Conservation (phyloP, 192 early-diverging fungal genomes). For the Anaeromyces robustus region DNA sequence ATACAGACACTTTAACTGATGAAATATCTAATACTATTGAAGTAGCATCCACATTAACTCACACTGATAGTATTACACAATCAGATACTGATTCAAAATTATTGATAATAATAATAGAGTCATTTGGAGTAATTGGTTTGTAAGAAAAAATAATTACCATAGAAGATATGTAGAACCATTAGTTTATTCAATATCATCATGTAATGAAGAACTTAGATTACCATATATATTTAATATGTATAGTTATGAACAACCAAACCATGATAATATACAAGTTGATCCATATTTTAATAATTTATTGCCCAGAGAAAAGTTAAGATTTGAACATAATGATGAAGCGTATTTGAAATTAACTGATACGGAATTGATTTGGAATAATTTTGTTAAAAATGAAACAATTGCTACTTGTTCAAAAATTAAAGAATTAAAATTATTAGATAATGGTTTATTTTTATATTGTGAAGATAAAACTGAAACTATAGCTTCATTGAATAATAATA, state of each 20-base stretch:
- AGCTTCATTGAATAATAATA: too few species aligned
- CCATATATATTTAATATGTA: too few species aligned
- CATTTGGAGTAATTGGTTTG: too few species aligned
- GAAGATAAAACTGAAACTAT: neutral
- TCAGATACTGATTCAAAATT: too few species aligned
- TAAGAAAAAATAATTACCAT: too few species aligned
- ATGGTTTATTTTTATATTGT: neutral
- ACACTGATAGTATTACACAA: neutral
- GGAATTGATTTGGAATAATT: neutral
- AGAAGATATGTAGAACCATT: too few species aligned
- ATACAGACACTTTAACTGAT: neutral
- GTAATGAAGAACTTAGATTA: too few species aligned
- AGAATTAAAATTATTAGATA: neutral
- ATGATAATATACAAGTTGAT: too few species aligned
- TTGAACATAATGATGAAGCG: neutral
- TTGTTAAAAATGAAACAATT: neutral
- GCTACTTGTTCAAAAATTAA: neutral
- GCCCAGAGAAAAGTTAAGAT: neutral
- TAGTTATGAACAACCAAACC: too few species aligned
- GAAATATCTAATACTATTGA: neutral
- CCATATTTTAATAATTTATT: neutral
- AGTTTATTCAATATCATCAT: too few species aligned
- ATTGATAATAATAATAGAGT: too few species aligned
- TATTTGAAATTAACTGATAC: neutral
- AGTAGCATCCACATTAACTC: neutral